Evolutionary conservation across 441 rosid species (phyloP), one percentile per base, ranked within the genome.

Genomic region (Populus hybrid): DNA sequence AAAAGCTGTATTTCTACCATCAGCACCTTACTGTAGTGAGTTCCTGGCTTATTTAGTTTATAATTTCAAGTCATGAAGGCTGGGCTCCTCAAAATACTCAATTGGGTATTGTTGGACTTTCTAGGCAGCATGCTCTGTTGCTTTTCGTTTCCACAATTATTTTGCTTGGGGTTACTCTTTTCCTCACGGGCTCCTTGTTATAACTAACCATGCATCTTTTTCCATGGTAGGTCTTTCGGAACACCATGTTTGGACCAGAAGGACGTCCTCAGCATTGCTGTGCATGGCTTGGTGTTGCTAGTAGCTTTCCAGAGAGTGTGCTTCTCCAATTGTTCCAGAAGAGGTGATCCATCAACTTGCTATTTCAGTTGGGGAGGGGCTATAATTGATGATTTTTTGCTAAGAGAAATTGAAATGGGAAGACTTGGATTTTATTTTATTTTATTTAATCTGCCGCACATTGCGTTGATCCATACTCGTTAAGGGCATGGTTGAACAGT

Each of bases 261-360:
- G 99, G 99, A 81, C 97, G 99, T 80, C 99, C 99, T 77, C 99
- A 95, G 83, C 99, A 97, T 84, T 97, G 99, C 77, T 97, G 99
- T 89, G 98, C 99, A 76, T 97, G 99, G 99, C 98, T 97, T 81
- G 96, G 99, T 82, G 98, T 93, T 83, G 99, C 99, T 80, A 91
- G 99, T 86, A 95, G 98, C 79, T 97, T 97, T 81, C 99, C 98
- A 38, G 99, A 95, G 78, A 24, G 26, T 95, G 99, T 84, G 95
- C 99, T 87, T 97, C 99, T 74, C 83, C 97, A 73, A 88, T 97
- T 83, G 88, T 95, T 82, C 95, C 99, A 3, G 99, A 97, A 86
- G 99, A 97, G 98, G 99, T 95, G 85, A 85, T 79, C 40, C 46
- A 10, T 67, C 73, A 8, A 34, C n/a, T 36, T 50, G 2, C 67